Evolutionary conservation across 495 filamentous ascomycete genomes (phyloP).

Genomic region (Friedmanniomyces simplex): DNA sequence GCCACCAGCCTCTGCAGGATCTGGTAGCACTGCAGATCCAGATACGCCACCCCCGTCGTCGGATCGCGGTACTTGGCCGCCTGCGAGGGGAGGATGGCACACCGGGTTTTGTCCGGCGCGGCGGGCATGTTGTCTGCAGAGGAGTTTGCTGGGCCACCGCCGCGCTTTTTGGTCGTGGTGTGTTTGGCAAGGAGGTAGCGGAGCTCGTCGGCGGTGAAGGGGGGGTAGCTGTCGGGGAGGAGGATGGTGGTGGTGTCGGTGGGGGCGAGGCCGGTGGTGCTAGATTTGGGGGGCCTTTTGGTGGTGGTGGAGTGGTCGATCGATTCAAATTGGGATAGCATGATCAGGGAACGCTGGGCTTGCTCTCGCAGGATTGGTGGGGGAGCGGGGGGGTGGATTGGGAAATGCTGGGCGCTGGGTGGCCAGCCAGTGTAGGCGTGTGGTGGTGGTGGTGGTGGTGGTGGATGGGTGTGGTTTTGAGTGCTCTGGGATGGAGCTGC

Average conservation of each 20-base stretch:
- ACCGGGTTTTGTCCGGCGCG: slow-evolving; percentile 15
- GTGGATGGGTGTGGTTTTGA: background rate
- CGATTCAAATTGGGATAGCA: slow-evolving; percentile 6
- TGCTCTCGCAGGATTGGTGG: slow-evolving; percentile 18
- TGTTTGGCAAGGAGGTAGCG: slow-evolving; percentile 16
- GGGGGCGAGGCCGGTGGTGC: slow-evolving; percentile 12
- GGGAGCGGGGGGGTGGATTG: background rate
- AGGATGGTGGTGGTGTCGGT: slow-evolving; percentile 15
- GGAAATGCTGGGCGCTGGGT: slow-evolving; percentile 1
- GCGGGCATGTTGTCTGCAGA: slow-evolving; percentile 8
- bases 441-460: too few species aligned
- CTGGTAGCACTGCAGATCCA: slow-evolving; percentile 27
- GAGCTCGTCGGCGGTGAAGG: slow-evolving; percentile 20
- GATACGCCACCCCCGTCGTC: slow-evolving; percentile 30
- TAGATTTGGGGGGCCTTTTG: slow-evolving; percentile 16
- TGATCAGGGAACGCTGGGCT: slow-evolving; percentile 15
- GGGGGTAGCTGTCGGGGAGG: slow-evolving; percentile 14
- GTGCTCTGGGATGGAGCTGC: background rate
- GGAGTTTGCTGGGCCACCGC: too few species aligned
- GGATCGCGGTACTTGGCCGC: slow-evolving; percentile 30
- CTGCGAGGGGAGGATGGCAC: slow-evolving; percentile 25
- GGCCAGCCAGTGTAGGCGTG: slow-evolving; percentile 13
- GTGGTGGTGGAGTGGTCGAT: slow-evolving; percentile 2
- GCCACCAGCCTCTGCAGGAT: slow-evolving; percentile 26
- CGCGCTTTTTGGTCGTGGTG: background rate